Evolutionary conservation across 2,329 filamentous ascomycete genomes (phyloP).

Genomic region (Cercospora sojina): DNA sequence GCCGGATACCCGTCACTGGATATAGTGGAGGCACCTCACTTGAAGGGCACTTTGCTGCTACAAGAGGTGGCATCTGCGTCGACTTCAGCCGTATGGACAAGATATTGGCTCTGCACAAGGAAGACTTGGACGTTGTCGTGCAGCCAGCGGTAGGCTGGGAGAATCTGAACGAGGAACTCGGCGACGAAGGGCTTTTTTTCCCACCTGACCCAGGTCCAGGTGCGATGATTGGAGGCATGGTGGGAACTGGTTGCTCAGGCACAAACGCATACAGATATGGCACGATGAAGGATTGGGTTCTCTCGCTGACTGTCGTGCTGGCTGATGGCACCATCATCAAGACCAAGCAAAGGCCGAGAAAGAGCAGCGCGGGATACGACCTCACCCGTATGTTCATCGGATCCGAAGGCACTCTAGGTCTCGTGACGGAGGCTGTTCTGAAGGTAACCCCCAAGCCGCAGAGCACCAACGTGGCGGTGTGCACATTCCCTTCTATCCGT

Average conservation of each 20-base stretch:
- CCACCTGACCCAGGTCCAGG: constrained; percentile 88
- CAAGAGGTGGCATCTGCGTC: constrained; percentile 77
- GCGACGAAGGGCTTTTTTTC: constrained; percentile 76
- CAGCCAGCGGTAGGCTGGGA: constrained; percentile 80
- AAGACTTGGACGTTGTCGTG: constrained; percentile 59
- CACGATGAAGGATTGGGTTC: constrained; percentile 92
- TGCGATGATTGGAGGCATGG: constrained; percentile 88
- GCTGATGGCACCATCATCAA: constrained; percentile 89
- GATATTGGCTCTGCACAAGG: constrained; percentile 72
- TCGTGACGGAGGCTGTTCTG: constrained; percentile 86
- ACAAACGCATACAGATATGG: constrained; percentile 92
- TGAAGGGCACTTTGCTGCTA: constrained; percentile 85
- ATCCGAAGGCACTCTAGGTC: constrained; percentile 84
- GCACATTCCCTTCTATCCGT: constrained; percentile 63
- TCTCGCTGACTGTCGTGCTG: constrained; percentile 81
- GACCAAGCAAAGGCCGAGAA: constrained; percentile 81
- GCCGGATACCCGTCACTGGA: constrained; percentile 79
- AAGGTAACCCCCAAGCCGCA: constrained; percentile 81
- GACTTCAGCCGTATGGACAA: constrained; percentile 85
- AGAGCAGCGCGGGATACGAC: constrained; percentile 89
- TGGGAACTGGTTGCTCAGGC: constrained; percentile 72
- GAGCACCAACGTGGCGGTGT: constrained; percentile 76
- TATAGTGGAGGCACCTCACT: constrained; percentile 87
- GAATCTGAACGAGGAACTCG: constrained; percentile 73
- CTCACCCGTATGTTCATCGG: constrained; percentile 87